These are phyloP conservation scores for Beauveria caledonica DNA, from an alignment of 2,329 filamentous ascomycete genomes.

Conservation along the genomic window DNA sequence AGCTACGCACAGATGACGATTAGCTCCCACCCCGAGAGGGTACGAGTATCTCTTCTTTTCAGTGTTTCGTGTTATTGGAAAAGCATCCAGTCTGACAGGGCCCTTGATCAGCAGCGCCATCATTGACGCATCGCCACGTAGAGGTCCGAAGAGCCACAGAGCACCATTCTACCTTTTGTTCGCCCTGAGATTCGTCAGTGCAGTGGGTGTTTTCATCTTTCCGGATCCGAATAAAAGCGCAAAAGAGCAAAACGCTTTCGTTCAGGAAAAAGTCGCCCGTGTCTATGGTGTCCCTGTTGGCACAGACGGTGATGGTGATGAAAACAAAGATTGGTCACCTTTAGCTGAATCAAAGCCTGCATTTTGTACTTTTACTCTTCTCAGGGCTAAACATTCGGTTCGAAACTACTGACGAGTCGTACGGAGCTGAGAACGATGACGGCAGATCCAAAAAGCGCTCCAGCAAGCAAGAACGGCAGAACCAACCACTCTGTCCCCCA, in stretches of 20 bases:
- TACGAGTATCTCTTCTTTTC: constrained; percentile 62
- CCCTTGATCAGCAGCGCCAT: constrained; percentile 60
- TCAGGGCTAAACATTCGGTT: background rate
- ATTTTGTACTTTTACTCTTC: no score
- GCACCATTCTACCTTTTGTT: constrained; percentile 61
- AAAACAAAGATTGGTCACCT: background rate
- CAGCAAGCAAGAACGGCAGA: constrained; percentile 12
- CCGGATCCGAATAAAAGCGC: constrained; percentile 54
- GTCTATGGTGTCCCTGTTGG: background rate
- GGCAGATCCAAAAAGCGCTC: background rate
- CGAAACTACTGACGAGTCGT: background rate
- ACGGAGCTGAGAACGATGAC: constrained; percentile 16
- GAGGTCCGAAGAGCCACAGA: constrained; percentile 40
- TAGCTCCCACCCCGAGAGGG: constrained; percentile 54
- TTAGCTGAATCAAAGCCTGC: background rate
- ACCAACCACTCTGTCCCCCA: constrained; percentile 13
- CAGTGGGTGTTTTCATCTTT: constrained; percentile 42
- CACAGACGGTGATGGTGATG: background rate
- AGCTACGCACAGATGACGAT: constrained; percentile 65
- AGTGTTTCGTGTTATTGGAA: constrained; percentile 49
- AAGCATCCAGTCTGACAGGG: constrained; percentile 59
- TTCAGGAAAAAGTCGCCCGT: constrained; percentile 25
- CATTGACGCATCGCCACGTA: constrained; percentile 49
- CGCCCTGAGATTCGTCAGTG: constrained; percentile 46
- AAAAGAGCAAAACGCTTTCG: constrained; percentile 47